Base-by-base conservation (phyloP, 1,139 yeast genomes). In the Zygosaccharomyces sapae region DNA sequence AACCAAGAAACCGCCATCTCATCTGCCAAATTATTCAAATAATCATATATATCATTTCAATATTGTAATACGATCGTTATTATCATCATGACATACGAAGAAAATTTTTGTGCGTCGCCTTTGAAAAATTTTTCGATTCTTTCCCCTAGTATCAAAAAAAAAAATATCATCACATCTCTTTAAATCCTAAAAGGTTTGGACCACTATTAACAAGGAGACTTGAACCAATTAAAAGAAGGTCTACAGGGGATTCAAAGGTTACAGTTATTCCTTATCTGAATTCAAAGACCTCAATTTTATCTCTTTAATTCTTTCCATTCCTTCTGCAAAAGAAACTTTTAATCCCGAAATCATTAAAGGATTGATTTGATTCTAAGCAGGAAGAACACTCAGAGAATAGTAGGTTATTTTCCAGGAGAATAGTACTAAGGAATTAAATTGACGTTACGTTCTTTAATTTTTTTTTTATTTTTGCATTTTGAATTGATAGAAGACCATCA, bases 1-100 rank as follows among this genome's bases (percentile, higher is more conserved):
- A 89, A 87, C 68, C 96, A 90, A 62, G 97, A 90, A 66, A 92
- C 96, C 46, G 89, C 95, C 49, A 88, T 92, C 46, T 89, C 97
- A 2, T 80, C 88, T 54, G 94, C 96, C 51, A 92, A 92, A 69
- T 79, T 92, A 65, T 92, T 88, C 76, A 92, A 92, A 77, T 92
- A 73, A 52, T 19, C 31, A 16, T 36, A 19, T 33, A 42, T 30
- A 27, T n/a, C n/a, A n/a, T 38, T 16, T 20, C 2, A 13, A 13
- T 18, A 24, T 37, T 13, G 29, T 37, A 18, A 18, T 16, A 16
- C 16, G 25, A 20, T 22, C 38, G 34, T 19, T 45, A 33, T 45
- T 16, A 18, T 9, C 16, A 38, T 43, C 45, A 41, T 25, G 20
- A 9, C 27, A 16, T 34, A 45, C 45, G 48, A 38, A n/a, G 16